A percentile compares a stretch with the other conserved stretches of the same genome.
phyloP scores from a whole-genome alignment of 2,329 filamentous ascomycete species.

The Tolypocladium endophyticum region DNA sequence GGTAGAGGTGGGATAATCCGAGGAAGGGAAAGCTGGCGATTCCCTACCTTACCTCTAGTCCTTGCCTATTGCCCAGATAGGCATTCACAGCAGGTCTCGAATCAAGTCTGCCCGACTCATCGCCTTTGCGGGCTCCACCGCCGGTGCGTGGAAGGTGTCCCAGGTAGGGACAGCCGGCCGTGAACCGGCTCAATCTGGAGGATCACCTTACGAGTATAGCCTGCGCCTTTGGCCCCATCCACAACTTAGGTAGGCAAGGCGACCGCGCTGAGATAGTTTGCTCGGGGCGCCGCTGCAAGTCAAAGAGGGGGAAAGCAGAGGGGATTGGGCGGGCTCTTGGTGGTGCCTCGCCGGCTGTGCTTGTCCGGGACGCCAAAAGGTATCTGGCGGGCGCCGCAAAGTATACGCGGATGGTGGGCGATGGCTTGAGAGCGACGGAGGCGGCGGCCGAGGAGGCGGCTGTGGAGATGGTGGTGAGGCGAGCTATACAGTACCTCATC shows the following conservation, averaged over 20 bases:
- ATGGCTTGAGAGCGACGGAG: neutral
- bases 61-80: neutral
- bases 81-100: neutral
- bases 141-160: neutral
- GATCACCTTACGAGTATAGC: neutral
- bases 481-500: neutral
- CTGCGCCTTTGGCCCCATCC: neutral
- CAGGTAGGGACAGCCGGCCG: neutral
- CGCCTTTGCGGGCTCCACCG: neutral
- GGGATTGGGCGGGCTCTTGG: neutral
- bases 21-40: neutral
- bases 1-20: neutral
- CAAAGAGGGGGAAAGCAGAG: neutral
- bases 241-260: neutral
- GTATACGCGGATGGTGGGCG: neutral
- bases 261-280: neutral
- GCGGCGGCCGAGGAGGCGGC: neutral
- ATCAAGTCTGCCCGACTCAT: neutral
- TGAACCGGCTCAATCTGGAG: neutral
- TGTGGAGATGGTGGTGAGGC: neutral
- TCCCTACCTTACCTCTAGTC: neutral
- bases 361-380: neutral
- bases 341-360: neutral
- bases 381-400: neutral
- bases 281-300: neutral